Conservation (phyloP, 306 rosid species). For the Corylus americana region DNA sequence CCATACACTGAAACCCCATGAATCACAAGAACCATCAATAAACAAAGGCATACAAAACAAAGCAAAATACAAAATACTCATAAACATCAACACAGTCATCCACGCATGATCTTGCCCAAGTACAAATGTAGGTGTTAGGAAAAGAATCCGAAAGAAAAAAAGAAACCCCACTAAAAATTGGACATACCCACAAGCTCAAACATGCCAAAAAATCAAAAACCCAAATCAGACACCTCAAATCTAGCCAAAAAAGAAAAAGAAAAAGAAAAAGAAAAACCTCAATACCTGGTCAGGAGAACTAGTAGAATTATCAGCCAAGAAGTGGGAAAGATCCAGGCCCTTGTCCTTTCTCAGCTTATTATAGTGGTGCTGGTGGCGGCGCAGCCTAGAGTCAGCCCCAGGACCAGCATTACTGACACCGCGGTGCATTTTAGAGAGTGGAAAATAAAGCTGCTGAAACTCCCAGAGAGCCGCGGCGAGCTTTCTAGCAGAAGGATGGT, state of each 20-base stretch:
- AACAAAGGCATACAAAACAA: not conserved
- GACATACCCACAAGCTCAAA: constrained; percentile 16
- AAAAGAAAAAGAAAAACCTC: not conserved
- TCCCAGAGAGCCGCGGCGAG: constrained; percentile 94
- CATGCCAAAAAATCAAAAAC: constrained; percentile 3
- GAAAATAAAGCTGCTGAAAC: constrained; percentile 43
- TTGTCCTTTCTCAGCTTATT: constrained; percentile 51
- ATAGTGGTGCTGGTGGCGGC: constrained; percentile 62
- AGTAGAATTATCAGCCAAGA: constrained; percentile 63
- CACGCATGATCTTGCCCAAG: constrained; percentile 1
- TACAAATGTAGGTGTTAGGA: not conserved
- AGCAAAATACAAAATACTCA: not conserved
- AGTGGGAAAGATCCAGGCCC: constrained; percentile 56
- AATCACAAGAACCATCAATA: constrained; percentile 6
- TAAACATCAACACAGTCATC: not conserved
- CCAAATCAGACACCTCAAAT: constrained; percentile 2
- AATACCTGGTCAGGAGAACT: constrained; percentile 80
- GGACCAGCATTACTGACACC: constrained; percentile 33
- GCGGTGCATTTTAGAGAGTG: constrained; percentile 68
- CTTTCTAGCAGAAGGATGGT: constrained; percentile 56
- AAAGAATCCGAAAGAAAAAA: not conserved
- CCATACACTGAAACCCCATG: constrained; percentile 16
- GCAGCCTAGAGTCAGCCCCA: constrained; percentile 47
- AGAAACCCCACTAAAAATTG: constrained; percentile 1
- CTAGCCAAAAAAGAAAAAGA: not conserved